These are phyloP conservation scores for Aspergillus oerlinghausenensis DNA, from an alignment of 2,329 filamentous ascomycete genomes.

Conservation along the genomic window DNA sequence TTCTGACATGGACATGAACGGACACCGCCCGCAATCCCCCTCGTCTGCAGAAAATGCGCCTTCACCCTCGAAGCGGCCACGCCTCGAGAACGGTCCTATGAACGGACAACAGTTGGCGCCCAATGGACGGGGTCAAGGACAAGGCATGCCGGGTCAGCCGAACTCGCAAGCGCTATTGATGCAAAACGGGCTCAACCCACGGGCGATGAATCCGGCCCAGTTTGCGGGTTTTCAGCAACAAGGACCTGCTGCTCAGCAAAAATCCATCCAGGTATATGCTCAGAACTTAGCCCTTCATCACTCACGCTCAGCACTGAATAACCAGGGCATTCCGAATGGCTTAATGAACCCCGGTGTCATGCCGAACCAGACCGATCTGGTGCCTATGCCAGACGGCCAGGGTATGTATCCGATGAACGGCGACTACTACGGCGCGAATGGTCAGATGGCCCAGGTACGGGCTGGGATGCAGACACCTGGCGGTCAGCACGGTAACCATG, in stretches of 20 bases:
- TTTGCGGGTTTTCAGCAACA: constrained; percentile 61
- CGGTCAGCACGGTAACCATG: constrained; percentile 52
- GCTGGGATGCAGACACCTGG: constrained; percentile 38
- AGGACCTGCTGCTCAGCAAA: constrained; percentile 62
- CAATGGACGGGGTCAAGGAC: constrained; percentile 64
- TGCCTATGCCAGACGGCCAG: constrained; percentile 63
- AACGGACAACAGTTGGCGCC: constrained; percentile 74
- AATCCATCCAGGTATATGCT: constrained; percentile 83
- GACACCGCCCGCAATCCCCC: constrained; percentile 75
- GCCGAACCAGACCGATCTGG: constrained; percentile 76
- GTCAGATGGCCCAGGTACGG: constrained; percentile 50
- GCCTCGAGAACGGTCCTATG: constrained; percentile 70
- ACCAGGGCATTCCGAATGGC: constrained; percentile 73
- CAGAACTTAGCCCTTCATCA: constrained; percentile 79
- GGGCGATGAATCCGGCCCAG: constrained; percentile 68
- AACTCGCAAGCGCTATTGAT: constrained; percentile 51
- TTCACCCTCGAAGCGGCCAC: constrained; percentile 85
- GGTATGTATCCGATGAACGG: constrained; percentile 39
- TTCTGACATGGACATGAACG: constrained; percentile 80
- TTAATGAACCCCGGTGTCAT: constrained; percentile 61
- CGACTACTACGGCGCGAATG: constrained; percentile 55
- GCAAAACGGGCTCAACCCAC: constrained; percentile 69
- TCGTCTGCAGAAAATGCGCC: constrained; percentile 80
- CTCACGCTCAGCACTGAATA: constrained; percentile 68
- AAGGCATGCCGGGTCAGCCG: constrained; percentile 66